These are phyloP conservation scores for Amaranthus tricolor DNA, from an alignment of 179 eudicot genomes.

Conservation along the genomic window DNA sequence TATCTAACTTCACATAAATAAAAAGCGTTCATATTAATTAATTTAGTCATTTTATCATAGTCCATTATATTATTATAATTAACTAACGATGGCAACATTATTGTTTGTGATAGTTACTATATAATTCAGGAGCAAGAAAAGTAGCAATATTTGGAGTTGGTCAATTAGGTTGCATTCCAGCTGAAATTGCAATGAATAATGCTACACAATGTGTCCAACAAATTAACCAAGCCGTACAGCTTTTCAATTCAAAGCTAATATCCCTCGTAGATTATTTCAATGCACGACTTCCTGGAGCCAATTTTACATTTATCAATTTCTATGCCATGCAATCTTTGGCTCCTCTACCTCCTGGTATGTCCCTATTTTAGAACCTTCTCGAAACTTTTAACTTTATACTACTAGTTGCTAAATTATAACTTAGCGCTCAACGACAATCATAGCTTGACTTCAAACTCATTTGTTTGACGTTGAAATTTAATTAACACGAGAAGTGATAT, in stretches of 20 bases:
- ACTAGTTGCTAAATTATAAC: too few relatives aligned
- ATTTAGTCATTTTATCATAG: too few relatives aligned
- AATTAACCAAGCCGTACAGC: constrained; percentile 22
- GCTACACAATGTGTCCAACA: constrained; percentile 13
- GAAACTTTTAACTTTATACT: too few relatives aligned
- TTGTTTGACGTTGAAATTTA: too few relatives aligned
- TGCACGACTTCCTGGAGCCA: constrained; percentile 13
- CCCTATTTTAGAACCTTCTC: neutral
- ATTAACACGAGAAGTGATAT: too few relatives aligned
- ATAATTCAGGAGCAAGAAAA: constrained; percentile 40
- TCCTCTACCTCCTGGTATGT: neutral
- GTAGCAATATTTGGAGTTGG: constrained; percentile 37
- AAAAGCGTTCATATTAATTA: too few relatives aligned
- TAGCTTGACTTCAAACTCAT: too few relatives aligned
- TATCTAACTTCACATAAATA: too few relatives aligned
- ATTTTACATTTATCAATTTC: constrained; percentile 22
- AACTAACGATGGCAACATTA: too few relatives aligned
- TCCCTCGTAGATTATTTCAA: constrained; percentile 31
- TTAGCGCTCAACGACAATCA: too few relatives aligned
- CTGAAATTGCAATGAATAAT: constrained; percentile 33
- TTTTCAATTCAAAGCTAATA: constrained; percentile 25
- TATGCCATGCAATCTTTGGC: neutral
- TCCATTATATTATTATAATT: too few relatives aligned
- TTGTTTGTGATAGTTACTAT: constrained; percentile 21
- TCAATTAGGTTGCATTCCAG: constrained; percentile 38